A percentile compares a stretch with the other conserved stretches of the same genome.
These are phyloP conservation scores for Neonectria faginata DNA, from an alignment of 2,329 filamentous ascomycete genomes.

Conservation along the genomic window DNA sequence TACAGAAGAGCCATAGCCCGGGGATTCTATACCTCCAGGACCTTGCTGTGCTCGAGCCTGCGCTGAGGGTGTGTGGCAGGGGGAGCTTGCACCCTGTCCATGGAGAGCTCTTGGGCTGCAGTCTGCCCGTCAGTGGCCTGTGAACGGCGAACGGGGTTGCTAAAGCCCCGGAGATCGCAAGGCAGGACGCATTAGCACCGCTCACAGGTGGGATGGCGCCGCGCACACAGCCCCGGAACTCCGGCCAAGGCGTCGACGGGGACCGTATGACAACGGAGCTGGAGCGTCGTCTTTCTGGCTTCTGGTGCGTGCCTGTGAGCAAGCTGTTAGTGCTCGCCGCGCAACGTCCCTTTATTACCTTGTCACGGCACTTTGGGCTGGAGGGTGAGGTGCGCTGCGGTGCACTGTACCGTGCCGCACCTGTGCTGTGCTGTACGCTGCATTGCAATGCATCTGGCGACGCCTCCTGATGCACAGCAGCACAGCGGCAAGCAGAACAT, in stretches of 20 bases:
- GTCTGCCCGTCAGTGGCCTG: conserved; percentile 3
- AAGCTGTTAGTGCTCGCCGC: conserved; percentile 9
- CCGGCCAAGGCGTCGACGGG: neutral
- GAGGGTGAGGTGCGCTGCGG: neutral
- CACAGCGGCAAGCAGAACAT: conserved; percentile 14
- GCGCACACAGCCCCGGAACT: conserved; percentile 5
- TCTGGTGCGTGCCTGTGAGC: neutral
- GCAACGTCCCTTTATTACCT: conserved; percentile 12
- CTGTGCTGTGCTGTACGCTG: conserved; percentile 17
- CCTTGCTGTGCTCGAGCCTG: conserved; percentile 18
- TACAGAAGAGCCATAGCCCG: conserved; percentile 19
- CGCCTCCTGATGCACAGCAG: conserved; percentile 24
- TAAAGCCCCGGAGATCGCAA: conserved; percentile 19
- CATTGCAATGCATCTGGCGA: conserved; percentile 25
- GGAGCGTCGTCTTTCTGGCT: neutral
- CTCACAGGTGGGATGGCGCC: conserved; percentile 13
- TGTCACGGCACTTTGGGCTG: conserved; percentile 15
- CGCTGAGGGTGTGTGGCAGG: conserved; percentile 25
- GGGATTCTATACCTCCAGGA: conserved; percentile 21
- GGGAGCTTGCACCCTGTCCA: conserved; percentile 25
- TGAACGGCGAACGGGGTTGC: conserved; percentile 19
- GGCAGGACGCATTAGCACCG: conserved; percentile 21
- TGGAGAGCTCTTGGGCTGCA: conserved; percentile 13
- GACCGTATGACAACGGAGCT: conserved; percentile 4
- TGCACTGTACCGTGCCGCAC: conserved; percentile 20